Evolutionary conservation across 148 eudicot genomes (phyloP), one percentile per base, ranked within the genome.

Genomic region (Heliamphora exappendiculata): DNA sequence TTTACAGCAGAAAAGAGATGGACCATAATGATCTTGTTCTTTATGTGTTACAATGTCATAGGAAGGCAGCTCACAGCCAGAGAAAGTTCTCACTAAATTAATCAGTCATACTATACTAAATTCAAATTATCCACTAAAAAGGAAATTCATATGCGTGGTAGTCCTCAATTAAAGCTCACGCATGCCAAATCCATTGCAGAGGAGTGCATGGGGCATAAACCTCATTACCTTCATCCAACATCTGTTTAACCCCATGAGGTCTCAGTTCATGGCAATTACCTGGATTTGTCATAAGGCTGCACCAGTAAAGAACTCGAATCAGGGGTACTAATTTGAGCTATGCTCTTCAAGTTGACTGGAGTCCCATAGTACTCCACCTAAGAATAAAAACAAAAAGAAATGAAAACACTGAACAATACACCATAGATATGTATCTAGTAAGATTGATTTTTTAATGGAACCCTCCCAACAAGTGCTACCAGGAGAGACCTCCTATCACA

Each of bases 351-450:
- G 81, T 75, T 85, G 67, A 91, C 93, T 65, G 99, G 99, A 73
- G 94, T 79, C 66, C 99, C 99, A 75, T 95, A 95, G 80, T 95
- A 95, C 74, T 95, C 99, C 72, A 95, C 97, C 99, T 95, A 77
- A 67, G 79, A 64, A 73, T 20, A 19, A 36, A 51, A 67, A 64
- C 26, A 78, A 17, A 66, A 63, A 31, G 11, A 17, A 11, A 78
- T 49, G 55, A 50, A 41, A 72, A 75, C 9, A 45, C 24, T 76
- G 70, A 37, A 67, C 13, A 63, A 10, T 22, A 54, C 16, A 65
- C 26, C 20, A 42, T 68, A 54, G 2, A 57, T 55, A 20, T 54
- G 67, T 36, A 75, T 20, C 67, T 7, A 24, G 14, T 68, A 68
- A 68, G 54, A 68, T 47, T 66, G 13, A 20, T 29, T 49, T 37